Evolutionary conservation across 2,329 filamentous ascomycete species (phyloP), one percentile per base, ranked within the genome.

Genomic region (Amauroascus niger): DNA sequence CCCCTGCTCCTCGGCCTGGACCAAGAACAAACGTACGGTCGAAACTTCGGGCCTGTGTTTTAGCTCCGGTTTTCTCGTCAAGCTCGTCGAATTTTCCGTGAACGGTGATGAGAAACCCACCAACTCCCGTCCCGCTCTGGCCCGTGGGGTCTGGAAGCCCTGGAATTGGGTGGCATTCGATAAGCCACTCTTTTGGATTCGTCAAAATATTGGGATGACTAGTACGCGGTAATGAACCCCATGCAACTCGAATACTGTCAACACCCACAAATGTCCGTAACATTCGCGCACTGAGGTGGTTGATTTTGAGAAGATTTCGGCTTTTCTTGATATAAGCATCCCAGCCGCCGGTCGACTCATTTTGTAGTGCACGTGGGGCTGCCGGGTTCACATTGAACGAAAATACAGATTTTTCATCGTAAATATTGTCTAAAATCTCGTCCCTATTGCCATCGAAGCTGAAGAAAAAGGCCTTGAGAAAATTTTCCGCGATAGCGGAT

Each of bases 61-160:
- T 78, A 43, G 79, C 76, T 46, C 77, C 74, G 20, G 76, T 78
- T 14, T 70, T 68, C 59, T 69, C 69, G 60, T 86, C 80, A 16
- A 83, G 73, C 65, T 95, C 89, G 47, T 91, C 83, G 56, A 88
- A 94, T 63, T 91, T 86, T 58, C 88, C 87, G 62, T 93, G 86
- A n/a, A 91, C 77, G 6, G 79, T 84, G 60, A 94, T 79, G 48
- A 87, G 78, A 59, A 94, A 79, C 6, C 88, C 88, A 58, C 87
- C 86, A 18, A 91, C 87, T 3, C 87, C 87, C 18, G 74, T 72
- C 0, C 72, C 66, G 57, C 76, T 83, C 58, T 83, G 70, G 1
- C 82, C 81, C 11, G 77, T 78, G 2, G 82, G 83, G 61, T 94
- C 88, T 2, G 79, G 78, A 22, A 94, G 76, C 32, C 84, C 82